Percentiles rank a stretch among this genome's conserved stretches.
Conservation (phyloP, 768 basidiomycete genomes). For the Lyophyllum atratum region DNA sequence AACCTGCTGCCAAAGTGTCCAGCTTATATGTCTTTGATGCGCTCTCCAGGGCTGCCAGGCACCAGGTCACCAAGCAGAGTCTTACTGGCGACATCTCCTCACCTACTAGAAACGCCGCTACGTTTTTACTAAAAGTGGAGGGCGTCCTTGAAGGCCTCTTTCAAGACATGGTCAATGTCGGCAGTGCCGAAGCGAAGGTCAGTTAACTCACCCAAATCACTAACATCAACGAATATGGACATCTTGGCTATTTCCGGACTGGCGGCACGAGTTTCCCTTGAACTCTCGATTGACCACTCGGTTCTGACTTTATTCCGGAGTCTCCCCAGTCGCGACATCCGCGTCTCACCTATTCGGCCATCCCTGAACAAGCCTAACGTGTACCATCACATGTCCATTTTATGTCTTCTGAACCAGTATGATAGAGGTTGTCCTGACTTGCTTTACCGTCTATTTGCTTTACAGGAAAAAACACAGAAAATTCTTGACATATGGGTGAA, state of each 20-base stretch:
- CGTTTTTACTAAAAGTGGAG: conserved; percentile 88
- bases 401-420: conserved; percentile 28
- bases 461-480: conserved; percentile 95
- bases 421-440: conserved; percentile 44
- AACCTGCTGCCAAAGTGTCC: conserved; percentile 69
- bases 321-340: background rate
- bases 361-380: conserved; percentile 2
- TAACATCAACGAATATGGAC: background rate
- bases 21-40: conserved; percentile 96
- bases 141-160: conserved; percentile 89
- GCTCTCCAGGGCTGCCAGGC: conserved; percentile 80
- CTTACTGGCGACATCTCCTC: conserved; percentile 56
- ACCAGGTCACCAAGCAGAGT: conserved; percentile 64
- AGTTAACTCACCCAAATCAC: conserved; percentile 38
- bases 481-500: conserved; percentile 98
- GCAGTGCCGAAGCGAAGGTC: conserved; percentile 81
- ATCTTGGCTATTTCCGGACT: background rate
- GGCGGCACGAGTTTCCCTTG: background rate
- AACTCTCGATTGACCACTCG: background rate
- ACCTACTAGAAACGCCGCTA: conserved; percentile 69
- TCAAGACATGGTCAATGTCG: conserved; percentile 74
- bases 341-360: background rate
- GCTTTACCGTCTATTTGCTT: conserved; percentile 31
- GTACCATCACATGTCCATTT: conserved; percentile 30
- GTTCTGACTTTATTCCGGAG: background rate